Percentiles rank a stretch among this genome's conserved stretches.
Evolutionary conservation across 1,284 basidiomycete genomes (phyloP).

Genomic region (Hemileia vastatrix): DNA sequence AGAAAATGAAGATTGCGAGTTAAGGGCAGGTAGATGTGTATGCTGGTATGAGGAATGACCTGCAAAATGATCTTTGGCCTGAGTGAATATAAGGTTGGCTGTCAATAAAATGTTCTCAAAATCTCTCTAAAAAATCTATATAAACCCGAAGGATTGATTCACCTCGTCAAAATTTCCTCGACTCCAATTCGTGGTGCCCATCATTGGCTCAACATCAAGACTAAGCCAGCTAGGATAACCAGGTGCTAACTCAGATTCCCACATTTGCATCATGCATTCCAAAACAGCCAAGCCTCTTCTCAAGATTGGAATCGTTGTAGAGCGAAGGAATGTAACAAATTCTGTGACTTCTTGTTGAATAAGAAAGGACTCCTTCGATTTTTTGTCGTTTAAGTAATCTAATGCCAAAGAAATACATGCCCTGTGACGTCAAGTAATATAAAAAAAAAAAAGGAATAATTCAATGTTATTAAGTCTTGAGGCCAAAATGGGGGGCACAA

Average conservation of each 20-base stretch:
- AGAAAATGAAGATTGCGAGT: too few relatives aligned
- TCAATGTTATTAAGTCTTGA: background rate
- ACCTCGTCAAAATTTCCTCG: too few relatives aligned
- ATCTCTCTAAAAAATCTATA: too few relatives aligned
- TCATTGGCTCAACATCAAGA: too few relatives aligned
- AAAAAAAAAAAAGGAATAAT: background rate
- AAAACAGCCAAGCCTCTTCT: constrained; percentile 9
- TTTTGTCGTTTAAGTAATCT: constrained; percentile 19
- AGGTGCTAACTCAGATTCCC: constrained; percentile 14
- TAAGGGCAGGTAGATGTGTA: too few relatives aligned
- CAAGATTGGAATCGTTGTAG: constrained; percentile 6
- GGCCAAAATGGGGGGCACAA: background rate
- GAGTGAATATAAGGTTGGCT: too few relatives aligned
- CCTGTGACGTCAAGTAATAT: background rate
- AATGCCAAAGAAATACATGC: constrained; percentile 20
- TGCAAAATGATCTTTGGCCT: too few relatives aligned
- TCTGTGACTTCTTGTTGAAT: constrained; percentile 16
- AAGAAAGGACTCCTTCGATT: constrained; percentile 5
- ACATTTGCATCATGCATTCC: constrained; percentile 20
- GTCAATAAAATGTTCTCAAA: too few relatives aligned
- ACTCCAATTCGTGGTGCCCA: too few relatives aligned
- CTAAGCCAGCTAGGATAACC: constrained; percentile 17
- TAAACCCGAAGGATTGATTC: too few relatives aligned
- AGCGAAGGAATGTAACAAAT: constrained; percentile 10
- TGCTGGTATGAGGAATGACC: too few relatives aligned